These are phyloP conservation scores for Lachnellula occidentalis DNA, from an alignment of 2,329 filamentous ascomycete genomes.

Conservation along the genomic window DNA sequence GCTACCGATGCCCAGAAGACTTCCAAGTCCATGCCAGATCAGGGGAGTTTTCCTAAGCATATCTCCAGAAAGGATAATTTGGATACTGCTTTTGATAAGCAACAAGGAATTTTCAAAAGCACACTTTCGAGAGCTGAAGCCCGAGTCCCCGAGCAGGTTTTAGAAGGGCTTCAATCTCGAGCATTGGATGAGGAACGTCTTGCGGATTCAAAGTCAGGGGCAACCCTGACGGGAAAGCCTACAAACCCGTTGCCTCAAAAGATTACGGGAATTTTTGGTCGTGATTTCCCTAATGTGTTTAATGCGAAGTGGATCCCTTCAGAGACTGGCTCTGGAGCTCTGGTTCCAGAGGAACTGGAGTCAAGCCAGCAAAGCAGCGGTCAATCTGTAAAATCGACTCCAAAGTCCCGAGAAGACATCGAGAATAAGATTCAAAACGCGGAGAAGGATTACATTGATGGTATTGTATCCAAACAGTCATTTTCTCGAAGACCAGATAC, in stretches of 20 bases:
- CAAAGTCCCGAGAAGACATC: conserved; percentile 5
- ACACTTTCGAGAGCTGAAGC: no score
- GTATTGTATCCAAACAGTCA: conserved; percentile 11
- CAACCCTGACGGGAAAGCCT: not conserved
- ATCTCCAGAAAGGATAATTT: conserved; percentile 20
- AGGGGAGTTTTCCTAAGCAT: conserved; percentile 11
- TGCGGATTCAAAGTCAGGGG: not conserved
- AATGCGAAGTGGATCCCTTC: conserved; percentile 36
- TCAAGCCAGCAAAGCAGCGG: not conserved
- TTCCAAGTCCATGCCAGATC: not conserved
- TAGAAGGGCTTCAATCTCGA: no score
- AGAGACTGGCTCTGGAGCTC: conserved; percentile 8
- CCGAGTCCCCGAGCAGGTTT: no score
- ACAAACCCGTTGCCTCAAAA: not conserved
- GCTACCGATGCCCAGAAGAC: not conserved
- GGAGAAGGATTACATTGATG: conserved; percentile 25
- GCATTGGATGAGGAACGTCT: no score
- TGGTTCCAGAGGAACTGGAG: conserved; percentile 13
- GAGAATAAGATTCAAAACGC: conserved; percentile 18
- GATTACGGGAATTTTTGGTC: conserved; percentile 44
- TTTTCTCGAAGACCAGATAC: conserved; percentile 22
- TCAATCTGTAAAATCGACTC: conserved; percentile 7
- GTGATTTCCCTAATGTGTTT: conserved; percentile 50
- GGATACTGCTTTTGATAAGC: conserved; percentile 22
- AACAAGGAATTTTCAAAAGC: not conserved